These are phyloP conservation scores for Clarkia xantiana DNA, from an alignment of 345 rosid genomes.

Conservation along the genomic window DNA sequence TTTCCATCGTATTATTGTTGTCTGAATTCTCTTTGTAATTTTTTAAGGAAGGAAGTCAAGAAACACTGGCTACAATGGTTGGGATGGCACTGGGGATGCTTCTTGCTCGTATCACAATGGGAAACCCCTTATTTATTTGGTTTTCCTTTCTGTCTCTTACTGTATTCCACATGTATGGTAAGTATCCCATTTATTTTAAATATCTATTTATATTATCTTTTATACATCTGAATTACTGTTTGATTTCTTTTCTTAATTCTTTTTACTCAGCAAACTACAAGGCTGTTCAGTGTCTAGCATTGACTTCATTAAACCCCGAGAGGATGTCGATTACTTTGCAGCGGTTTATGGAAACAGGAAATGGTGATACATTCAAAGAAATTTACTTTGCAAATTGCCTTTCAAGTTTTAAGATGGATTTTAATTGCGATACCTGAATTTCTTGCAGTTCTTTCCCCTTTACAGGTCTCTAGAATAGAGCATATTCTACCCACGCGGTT, in stretches of 20 bases:
- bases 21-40: neutral
- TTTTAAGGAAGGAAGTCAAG: constrained; percentile 87
- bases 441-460: constrained; percentile 62
- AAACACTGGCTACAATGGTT: constrained; percentile 83
- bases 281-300: constrained; percentile 80
- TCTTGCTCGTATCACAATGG: constrained; percentile 63
- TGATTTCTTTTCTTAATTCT: neutral
- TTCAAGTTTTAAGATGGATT: neutral
- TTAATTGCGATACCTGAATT: constrained; percentile 12
- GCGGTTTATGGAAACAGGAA: constrained; percentile 50
- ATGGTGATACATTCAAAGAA: constrained; percentile 29
- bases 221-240: neutral
- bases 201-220: constrained; percentile 1
- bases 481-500: constrained; percentile 56
- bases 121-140: constrained; percentile 68
- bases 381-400: neutral
- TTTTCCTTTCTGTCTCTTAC: constrained; percentile 69
- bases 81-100: constrained; percentile 95
- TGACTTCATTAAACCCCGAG: constrained; percentile 60
- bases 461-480: constrained; percentile 62
- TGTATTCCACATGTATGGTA: constrained; percentile 84
- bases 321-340: constrained; percentile 65
- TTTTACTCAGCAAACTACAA: constrained; percentile 57
- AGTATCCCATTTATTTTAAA: constrained; percentile 11
- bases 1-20: neutral